Conservation (phyloP, 2,329 filamentous ascomycete species). For the Colletotrichum liaoningense region DNA sequence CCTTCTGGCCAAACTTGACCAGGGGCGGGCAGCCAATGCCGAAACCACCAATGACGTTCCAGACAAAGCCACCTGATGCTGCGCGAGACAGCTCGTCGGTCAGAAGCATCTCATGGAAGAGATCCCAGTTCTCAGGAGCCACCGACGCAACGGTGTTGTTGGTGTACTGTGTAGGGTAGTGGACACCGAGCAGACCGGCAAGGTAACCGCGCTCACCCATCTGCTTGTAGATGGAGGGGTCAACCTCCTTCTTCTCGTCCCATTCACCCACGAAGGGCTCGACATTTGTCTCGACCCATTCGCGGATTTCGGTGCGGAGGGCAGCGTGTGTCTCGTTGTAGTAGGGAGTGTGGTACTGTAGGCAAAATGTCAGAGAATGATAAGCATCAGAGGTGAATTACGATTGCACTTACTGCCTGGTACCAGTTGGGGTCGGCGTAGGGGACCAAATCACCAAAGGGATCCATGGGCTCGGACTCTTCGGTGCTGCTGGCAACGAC, state of each 20-base stretch:
- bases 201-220: constrained; percentile 95
- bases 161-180: constrained; percentile 82
- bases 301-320: constrained; percentile 88
- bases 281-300: constrained; percentile 91
- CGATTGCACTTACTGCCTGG: constrained; percentile 76
- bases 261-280: constrained; percentile 95
- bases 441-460: constrained; percentile 87
- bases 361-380: neutral
- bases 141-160: constrained; percentile 81
- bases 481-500: constrained; percentile 55
- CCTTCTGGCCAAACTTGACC: constrained; percentile 90
- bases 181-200: constrained; percentile 86
- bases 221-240: constrained; percentile 90
- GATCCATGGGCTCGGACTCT: constrained; percentile 80
- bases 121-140: constrained; percentile 90
- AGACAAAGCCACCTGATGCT: constrained; percentile 92
- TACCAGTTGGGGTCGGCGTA: constrained; percentile 97
- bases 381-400: accelerated
- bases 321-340: constrained; percentile 95
- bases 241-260: constrained; percentile 95
- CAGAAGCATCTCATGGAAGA: constrained; percentile 96
- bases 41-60: constrained; percentile 97
- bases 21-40: constrained; percentile 94
- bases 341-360: constrained; percentile 95
- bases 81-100: constrained; percentile 93